Conservation (phyloP, 129 eudicot genomes). For the Pseudognaphalium luteoalbum region DNA sequence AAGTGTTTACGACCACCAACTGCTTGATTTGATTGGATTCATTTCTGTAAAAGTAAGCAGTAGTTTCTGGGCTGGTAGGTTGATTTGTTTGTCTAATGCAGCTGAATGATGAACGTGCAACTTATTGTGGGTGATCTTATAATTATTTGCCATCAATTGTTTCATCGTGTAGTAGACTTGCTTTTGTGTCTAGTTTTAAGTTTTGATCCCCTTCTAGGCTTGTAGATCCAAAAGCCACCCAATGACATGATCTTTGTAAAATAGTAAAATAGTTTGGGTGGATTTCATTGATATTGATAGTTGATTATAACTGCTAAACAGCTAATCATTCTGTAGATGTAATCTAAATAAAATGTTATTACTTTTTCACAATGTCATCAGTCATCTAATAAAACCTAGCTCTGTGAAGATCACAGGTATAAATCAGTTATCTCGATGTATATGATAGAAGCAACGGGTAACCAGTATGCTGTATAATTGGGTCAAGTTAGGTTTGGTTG, state of each 20-base stretch:
- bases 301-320: neutral
- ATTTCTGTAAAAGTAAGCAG: slow-evolving; percentile 19
- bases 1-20: slow-evolving; percentile 16
- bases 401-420: neutral
- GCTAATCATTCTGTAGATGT: neutral
- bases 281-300: neutral
- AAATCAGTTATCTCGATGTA: neutral
- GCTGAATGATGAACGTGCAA: slow-evolving; percentile 15
- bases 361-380: neutral
- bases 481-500: neutral
- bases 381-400: neutral
- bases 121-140: slow-evolving; percentile 34
- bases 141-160: slow-evolving; percentile 29
- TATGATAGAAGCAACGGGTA: neutral
- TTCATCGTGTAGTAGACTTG: neutral
- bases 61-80: slow-evolving; percentile 15
- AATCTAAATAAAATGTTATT: neutral
- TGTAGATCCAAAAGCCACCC: neutral
- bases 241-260: neutral
- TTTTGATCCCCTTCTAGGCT: slow-evolving; percentile 3
- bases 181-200: slow-evolving; percentile 14
- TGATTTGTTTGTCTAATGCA: slow-evolving; percentile 25
- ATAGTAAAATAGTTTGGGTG: neutral
- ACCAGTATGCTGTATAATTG: neutral
- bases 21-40: slow-evolving; percentile 5